A percentile compares a stretch with the other conserved stretches of the same genome.
phyloP scores from a whole-genome alignment of 2,329 filamentous ascomycete species.

The Emergomyces orientalis region DNA sequence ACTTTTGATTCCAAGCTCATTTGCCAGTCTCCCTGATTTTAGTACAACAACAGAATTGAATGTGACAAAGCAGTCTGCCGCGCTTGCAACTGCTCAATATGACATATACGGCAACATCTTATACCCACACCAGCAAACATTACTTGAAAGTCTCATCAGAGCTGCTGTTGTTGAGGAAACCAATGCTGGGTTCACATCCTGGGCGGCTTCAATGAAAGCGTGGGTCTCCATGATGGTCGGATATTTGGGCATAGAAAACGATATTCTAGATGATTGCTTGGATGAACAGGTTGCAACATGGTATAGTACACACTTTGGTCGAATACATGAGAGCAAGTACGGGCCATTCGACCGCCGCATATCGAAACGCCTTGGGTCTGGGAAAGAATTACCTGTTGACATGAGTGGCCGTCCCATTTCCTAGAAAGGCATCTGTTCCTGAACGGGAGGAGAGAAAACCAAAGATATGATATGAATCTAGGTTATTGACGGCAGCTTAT shows the following conservation, averaged over 20 bases:
- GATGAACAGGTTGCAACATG: slow-evolving; percentile 5
- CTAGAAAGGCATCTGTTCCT: neutral
- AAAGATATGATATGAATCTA: neutral
- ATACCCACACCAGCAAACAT: slow-evolving; percentile 11
- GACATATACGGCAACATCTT: slow-evolving; percentile 12
- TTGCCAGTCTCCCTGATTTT: slow-evolving; percentile 10
- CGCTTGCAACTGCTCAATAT: slow-evolving; percentile 8
- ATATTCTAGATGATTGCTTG: slow-evolving; percentile 9
- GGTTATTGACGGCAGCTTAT: neutral
- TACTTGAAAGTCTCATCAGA: slow-evolving; percentile 10
- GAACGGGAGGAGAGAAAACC: neutral
- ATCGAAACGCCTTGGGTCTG: slow-evolving; percentile 7
- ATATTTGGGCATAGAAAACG: slow-evolving; percentile 6
- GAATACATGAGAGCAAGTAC: slow-evolving; percentile 8
- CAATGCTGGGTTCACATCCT: slow-evolving; percentile 3
- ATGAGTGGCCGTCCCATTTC: slow-evolving; percentile 7
- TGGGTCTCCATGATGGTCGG: slow-evolving; percentile 8
- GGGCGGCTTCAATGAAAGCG: slow-evolving; percentile 2
- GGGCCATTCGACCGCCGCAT: slow-evolving; percentile 5
- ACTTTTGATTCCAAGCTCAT: slow-evolving; percentile 11
- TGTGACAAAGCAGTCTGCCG: neutral
- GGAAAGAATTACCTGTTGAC: slow-evolving; percentile 9
- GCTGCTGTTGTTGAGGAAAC: slow-evolving; percentile 7
- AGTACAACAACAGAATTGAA: slow-evolving; percentile 8
- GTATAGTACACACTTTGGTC: slow-evolving; percentile 8